Base-by-base conservation (phyloP, 108 stramenopile genomes). In the Pseudonitzschia multiseries region DNA sequence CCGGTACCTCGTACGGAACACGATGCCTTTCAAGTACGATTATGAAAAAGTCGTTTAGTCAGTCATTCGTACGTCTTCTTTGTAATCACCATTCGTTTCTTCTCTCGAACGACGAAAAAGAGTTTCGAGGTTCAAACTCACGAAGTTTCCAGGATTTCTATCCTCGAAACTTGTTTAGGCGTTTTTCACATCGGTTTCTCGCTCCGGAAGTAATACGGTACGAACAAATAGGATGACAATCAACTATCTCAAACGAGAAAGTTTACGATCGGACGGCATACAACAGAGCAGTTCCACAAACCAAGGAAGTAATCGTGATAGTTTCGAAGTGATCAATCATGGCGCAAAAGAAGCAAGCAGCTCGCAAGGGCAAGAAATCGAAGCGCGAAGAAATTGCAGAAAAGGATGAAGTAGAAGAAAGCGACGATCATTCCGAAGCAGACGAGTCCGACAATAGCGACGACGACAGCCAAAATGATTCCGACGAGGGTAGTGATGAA, bases 401-500 rank as follows among this genome's bases (percentile, higher is more conserved):
- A 36, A 69, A 77, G 12, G 69, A 77, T 8, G 24, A 18, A 44
- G 59, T 62, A 8, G 74, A 69, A 17, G 68, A 80, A 20, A 31
- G 22, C 41, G 70, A 75, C 14, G 57, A 69, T 28, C 69, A 72
- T 22, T 52, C 65, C 68, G 60, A 53, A 50, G 27, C 56, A 5
- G 65, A 74, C 15, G 78, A 76, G 9, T 61, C 71, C n/a, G 71
- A 67, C 9, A 72, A 72, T 9, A 75, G 70, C 21, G 57, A 81
- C 18, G 75, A 77, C 13, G 78, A 36, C 6, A 36, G 36, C 36
- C 2, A 36, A 2, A 36, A 6, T 31, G 70, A 76, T 32, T 67
- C 57, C n/a, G 79, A 69, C 27, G 57, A 63, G 26, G 78, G 75
- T 43, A 68, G 72, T n/a, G 76, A 80, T 17, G 71, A 72, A 18